Evolutionary conservation across 768 basidiomycete genomes (phyloP).

Genomic region (Rhizopogon sp.): DNA sequence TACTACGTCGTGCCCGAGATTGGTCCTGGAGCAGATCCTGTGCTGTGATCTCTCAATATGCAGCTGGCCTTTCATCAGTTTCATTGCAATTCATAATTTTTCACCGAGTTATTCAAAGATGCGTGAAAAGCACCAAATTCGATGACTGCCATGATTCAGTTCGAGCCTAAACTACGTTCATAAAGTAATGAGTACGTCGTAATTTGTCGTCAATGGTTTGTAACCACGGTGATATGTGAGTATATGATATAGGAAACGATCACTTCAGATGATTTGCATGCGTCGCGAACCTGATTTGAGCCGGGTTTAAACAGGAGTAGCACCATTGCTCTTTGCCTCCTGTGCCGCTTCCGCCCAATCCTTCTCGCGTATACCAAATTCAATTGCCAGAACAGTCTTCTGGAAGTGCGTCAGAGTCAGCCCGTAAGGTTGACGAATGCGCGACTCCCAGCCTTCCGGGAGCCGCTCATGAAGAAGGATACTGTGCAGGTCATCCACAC

Average conservation of each 20-base stretch:
- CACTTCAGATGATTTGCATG: too few relatives aligned
- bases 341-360: conserved; percentile 15
- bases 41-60: conserved; percentile 19
- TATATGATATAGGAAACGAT: too few relatives aligned
- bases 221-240: too few relatives aligned
- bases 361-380: conserved; percentile 12
- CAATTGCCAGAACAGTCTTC: conserved; percentile 20
- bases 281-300: too few relatives aligned
- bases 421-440: conserved; percentile 46
- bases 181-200: too few relatives aligned
- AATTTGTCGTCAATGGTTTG: too few relatives aligned
- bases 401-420: conserved; percentile 62
- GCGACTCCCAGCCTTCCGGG: conserved; percentile 68
- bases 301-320: background rate
- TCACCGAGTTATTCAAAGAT: background rate
- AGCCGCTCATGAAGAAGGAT: conserved; percentile 65
- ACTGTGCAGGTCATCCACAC: conserved; percentile 46
- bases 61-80: background rate
- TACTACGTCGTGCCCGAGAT: conserved; percentile 44
- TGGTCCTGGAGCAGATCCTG: conserved; percentile 17
- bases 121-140: background rate
- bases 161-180: too few relatives aligned
- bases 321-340: background rate
- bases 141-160: too few relatives aligned
- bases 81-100: background rate